Evolutionary conservation across 2,329 filamentous ascomycete species (phyloP).

Genomic region (Fusarium miscanthi): DNA sequence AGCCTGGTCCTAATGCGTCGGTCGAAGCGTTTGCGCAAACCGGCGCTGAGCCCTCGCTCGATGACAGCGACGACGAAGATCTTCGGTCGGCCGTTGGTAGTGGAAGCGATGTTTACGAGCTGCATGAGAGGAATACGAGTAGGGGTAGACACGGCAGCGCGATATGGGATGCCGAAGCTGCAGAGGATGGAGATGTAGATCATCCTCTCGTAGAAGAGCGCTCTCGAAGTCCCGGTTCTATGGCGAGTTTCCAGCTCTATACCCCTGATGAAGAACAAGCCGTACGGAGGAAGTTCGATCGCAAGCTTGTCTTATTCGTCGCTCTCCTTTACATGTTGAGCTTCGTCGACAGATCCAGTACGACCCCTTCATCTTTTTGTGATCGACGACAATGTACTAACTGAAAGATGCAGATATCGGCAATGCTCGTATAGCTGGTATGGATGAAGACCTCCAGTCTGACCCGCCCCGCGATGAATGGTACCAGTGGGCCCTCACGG

Average conservation of each 20-base stretch:
- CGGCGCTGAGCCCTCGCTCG: slow-evolving; percentile 51
- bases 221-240: slow-evolving; percentile 46
- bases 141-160: slow-evolving; percentile 21
- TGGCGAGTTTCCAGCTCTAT: slow-evolving; percentile 56
- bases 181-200: slow-evolving; percentile 27
- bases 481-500: slow-evolving; percentile 70
- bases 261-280: slow-evolving; percentile 76
- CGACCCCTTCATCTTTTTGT: slow-evolving; percentile 40
- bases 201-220: slow-evolving; percentile 39
- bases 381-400: neutral
- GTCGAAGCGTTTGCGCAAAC: slow-evolving; percentile 56
- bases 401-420: slow-evolving; percentile 63
- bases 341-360: slow-evolving; percentile 88
- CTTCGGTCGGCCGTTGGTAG: slow-evolving; percentile 48
- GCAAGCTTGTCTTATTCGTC: slow-evolving; percentile 81
- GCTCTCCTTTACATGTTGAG: slow-evolving; percentile 85
- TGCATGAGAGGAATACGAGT: slow-evolving; percentile 38
- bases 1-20: slow-evolving; percentile 19
- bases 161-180: slow-evolving; percentile 38
- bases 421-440: slow-evolving; percentile 71
- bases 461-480: slow-evolving; percentile 56
- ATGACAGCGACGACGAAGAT: slow-evolving; percentile 51
- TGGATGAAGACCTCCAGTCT: slow-evolving; percentile 70
- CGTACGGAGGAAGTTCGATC: slow-evolving; percentile 81
- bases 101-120: slow-evolving; percentile 49